A percentile compares a stretch with the other conserved stretches of the same genome.
phyloP scores from a whole-genome alignment of 2,329 filamentous ascomycete species.

The Capronia coronata region DNA sequence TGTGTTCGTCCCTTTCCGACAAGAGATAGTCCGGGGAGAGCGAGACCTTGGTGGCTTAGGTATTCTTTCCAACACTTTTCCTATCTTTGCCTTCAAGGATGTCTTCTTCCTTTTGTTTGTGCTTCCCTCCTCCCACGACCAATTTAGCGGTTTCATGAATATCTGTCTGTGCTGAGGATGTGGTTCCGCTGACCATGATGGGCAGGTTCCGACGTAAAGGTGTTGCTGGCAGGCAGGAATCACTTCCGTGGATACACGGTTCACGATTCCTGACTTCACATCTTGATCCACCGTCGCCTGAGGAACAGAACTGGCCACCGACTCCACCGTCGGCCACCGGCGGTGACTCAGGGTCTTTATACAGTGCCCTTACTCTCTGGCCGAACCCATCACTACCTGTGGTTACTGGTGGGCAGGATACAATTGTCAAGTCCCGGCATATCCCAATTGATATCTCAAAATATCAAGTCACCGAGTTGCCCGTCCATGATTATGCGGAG shows the following conservation, averaged over 20 bases:
- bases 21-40: neutral
- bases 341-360: conserved; percentile 4
- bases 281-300: conserved; percentile 23
- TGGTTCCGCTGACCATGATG: conserved; percentile 17
- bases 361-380: conserved; percentile 17
- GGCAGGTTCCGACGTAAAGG: conserved; percentile 23
- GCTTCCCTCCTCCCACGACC: neutral
- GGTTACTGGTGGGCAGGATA: conserved; percentile 6
- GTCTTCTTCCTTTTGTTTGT: neutral
- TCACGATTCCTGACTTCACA: conserved; percentile 17
- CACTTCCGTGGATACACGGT: conserved; percentile 1
- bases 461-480: conserved; percentile 12
- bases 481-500: conserved; percentile 10
- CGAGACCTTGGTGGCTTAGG: too few relatives aligned
- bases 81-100: too few relatives aligned
- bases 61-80: too few relatives aligned
- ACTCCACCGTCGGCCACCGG: conserved; percentile 11
- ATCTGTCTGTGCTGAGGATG: neutral
- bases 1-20: conserved; percentile 3
- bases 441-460: conserved; percentile 18
- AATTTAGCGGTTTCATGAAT: neutral
- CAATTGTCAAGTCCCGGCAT: conserved; percentile 7
- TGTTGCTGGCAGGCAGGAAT: conserved; percentile 8
- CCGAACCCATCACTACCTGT: conserved; percentile 12
- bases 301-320: conserved; percentile 18